Evolutionary conservation across 2,329 filamentous ascomycete species (phyloP).

Genomic region (Pseudocercospora crystallina): DNA sequence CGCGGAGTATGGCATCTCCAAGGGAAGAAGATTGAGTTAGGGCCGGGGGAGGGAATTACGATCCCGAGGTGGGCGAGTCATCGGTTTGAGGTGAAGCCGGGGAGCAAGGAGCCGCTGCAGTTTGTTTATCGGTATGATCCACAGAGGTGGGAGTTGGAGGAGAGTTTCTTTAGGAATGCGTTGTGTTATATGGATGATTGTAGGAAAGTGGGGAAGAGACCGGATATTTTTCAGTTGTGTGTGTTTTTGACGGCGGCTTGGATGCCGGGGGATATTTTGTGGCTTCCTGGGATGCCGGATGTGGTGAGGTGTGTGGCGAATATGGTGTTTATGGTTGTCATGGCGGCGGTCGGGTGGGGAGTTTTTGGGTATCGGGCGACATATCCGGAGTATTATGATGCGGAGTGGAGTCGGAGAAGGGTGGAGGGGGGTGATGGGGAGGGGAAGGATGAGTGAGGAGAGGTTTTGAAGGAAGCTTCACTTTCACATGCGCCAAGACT

Average conservation of each 20-base stretch:
- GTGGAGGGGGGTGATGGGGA: too few relatives aligned
- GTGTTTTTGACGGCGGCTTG: constrained; percentile 12
- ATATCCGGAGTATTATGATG: too few relatives aligned
- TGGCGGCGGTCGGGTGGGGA: too few relatives aligned
- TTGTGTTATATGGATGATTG: constrained; percentile 21
- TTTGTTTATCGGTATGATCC: constrained; percentile 18
- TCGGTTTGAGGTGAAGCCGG: constrained; percentile 15
- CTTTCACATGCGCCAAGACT: too few relatives aligned
- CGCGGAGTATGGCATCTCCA: constrained; percentile 16
- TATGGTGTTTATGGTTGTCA: too few relatives aligned
- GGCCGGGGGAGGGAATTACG: constrained; percentile 12
- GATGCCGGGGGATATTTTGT: constrained; percentile 17
- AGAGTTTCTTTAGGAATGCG: constrained; percentile 17
- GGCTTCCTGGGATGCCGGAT: constrained; percentile 5
- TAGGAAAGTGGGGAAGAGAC: constrained; percentile 3
- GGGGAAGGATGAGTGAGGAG: too few relatives aligned
- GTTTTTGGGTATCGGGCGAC: too few relatives aligned
- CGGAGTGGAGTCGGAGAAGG: too few relatives aligned
- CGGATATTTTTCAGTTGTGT: constrained; percentile 19
- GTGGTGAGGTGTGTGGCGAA: too few relatives aligned
- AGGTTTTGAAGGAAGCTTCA: too few relatives aligned
- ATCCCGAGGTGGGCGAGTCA: constrained; percentile 15
- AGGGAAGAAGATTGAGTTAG: constrained; percentile 10
- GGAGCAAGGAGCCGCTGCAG: constrained; percentile 11
- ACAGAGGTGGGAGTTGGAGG: constrained; percentile 19